Conservation (phyloP, 2,329 filamentous ascomycete genomes). For the Ceratocystis cacaofunesta region DNA sequence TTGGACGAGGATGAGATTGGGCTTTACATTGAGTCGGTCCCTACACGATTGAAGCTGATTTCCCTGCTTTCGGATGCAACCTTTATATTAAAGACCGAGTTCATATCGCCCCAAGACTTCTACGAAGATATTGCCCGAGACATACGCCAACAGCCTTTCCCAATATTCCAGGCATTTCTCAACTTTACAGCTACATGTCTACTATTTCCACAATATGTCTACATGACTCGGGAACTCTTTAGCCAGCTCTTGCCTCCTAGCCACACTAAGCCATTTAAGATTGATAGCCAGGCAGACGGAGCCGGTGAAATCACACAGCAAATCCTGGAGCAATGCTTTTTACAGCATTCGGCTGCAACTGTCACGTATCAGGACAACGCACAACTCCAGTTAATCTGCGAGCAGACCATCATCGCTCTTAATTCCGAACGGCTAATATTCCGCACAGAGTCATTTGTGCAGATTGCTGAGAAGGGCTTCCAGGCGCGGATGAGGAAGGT, state of each 20-base stretch:
- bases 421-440: not conserved
- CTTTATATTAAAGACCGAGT: slow-evolving; percentile 31
- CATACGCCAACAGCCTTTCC: slow-evolving; percentile 20
- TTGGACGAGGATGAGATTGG: slow-evolving; percentile 13
- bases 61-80: slow-evolving; percentile 36
- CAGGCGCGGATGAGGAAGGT: slow-evolving; percentile 27
- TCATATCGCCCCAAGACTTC: slow-evolving; percentile 35
- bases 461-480: slow-evolving; percentile 7
- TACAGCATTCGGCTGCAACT: slow-evolving; percentile 50
- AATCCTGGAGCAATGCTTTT: slow-evolving; percentile 44
- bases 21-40: slow-evolving; percentile 38
- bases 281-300: slow-evolving; percentile 26
- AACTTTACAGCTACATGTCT: slow-evolving; percentile 23
- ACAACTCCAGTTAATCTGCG: slow-evolving; percentile 54
- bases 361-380: slow-evolving; percentile 51
- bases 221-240: slow-evolving; percentile 32
- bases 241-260: slow-evolving; percentile 30
- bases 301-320: slow-evolving; percentile 28
- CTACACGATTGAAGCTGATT: slow-evolving; percentile 48
- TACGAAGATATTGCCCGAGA: slow-evolving; percentile 43
- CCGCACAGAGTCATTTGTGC: not conserved
- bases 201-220: slow-evolving; percentile 28
- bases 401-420: slow-evolving; percentile 25
- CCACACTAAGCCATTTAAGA: slow-evolving; percentile 28
- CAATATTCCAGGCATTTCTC: slow-evolving; percentile 14